A percentile compares a stretch with the other conserved stretches of the same genome.
These are phyloP conservation scores for Candida sp. DNA, from an alignment of 1,139 yeast species.

Conservation along the genomic window DNA sequence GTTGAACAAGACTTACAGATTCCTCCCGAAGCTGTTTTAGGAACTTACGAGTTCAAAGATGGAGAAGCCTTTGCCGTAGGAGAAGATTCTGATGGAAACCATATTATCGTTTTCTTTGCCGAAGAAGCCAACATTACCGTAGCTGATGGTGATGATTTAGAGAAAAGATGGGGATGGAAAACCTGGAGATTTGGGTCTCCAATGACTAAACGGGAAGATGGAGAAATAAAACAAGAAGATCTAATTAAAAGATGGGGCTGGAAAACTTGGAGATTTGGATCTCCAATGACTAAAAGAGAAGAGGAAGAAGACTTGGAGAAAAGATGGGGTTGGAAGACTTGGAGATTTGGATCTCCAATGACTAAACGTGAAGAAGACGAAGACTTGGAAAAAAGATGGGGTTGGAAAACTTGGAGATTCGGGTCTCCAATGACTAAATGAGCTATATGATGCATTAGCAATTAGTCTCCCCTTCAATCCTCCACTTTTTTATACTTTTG, in stretches of 20 bases:
- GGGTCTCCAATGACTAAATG: not conserved
- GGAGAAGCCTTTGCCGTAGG: not conserved
- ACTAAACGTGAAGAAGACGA: not conserved
- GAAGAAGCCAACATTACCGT: not conserved
- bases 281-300: not conserved
- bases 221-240: not conserved
- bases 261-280: conserved; percentile 1
- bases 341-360: conserved; percentile 2
- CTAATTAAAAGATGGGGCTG: conserved; percentile 1
- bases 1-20: not conserved
- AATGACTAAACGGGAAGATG: not conserved
- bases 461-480: too few relatives aligned
- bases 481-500: too few relatives aligned
- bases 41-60: not conserved
- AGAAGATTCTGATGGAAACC: not conserved
- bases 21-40: not conserved
- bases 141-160: not conserved
- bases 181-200: conserved; percentile 2
- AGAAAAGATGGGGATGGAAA: conserved; percentile 1
- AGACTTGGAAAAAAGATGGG: conserved; percentile 1
- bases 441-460: not conserved
- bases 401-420: conserved; percentile 1
- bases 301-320: conserved; percentile 1
- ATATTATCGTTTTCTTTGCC: not conserved
- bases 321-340: conserved; percentile 2